Percentiles rank a stretch among this genome's conserved stretches.
These are phyloP conservation scores for Ophiosphaerella korrae DNA, from an alignment of 2,329 filamentous ascomycete species.

Conservation along the genomic window DNA sequence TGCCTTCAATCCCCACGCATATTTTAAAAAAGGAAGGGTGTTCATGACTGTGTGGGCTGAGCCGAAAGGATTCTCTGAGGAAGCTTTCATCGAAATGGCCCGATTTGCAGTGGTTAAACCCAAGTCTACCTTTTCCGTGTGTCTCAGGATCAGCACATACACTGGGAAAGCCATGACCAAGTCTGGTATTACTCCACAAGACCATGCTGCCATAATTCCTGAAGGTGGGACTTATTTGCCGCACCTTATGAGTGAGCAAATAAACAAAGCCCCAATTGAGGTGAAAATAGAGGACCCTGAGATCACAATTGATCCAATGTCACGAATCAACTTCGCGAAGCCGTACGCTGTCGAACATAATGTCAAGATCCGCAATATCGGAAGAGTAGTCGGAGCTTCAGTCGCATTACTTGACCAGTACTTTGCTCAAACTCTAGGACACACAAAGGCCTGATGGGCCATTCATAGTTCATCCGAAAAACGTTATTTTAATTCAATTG, in stretches of 20 bases:
- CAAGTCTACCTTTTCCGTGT: conserved; percentile 1
- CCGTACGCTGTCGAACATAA: conserved; percentile 36
- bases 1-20: conserved; percentile 6
- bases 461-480: background rate
- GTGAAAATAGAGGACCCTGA: conserved; percentile 9
- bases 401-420: conserved; percentile 5
- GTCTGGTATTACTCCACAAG: background rate
- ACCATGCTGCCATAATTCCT: conserved; percentile 9
- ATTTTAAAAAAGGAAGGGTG: conserved; percentile 16
- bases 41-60: conserved; percentile 12
- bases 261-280: conserved; percentile 3
- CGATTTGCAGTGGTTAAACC: conserved; percentile 10
- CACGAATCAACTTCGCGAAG: conserved; percentile 28
- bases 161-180: conserved; percentile 5
- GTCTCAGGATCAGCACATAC: conserved; percentile 8
- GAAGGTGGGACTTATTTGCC: background rate
- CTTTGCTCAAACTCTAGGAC: conserved; percentile 6
- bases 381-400: conserved; percentile 15
- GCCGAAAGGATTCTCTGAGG: background rate
- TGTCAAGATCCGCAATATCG: conserved; percentile 32
- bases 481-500: background rate
- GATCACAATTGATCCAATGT: conserved; percentile 19
- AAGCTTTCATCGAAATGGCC: conserved; percentile 1
- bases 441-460: background rate
- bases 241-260: background rate